Conservation (phyloP, 2,329 filamentous ascomycete species). For the Colletotrichum scovillei region DNA sequence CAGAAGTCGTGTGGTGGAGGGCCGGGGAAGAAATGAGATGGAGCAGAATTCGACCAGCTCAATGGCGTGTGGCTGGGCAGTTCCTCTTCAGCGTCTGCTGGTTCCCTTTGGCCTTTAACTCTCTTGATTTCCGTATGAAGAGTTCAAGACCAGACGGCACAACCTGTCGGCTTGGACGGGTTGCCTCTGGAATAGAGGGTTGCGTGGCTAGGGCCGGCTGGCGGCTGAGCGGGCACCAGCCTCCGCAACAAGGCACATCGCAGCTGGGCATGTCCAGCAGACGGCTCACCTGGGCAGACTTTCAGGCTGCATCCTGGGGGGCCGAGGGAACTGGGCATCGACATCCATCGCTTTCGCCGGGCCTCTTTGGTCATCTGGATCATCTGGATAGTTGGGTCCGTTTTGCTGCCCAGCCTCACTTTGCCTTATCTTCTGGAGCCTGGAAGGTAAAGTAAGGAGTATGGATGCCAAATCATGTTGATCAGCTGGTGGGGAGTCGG, state of each 20-base stretch:
- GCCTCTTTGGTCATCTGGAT: constrained; percentile 15
- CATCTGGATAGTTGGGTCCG: background rate
- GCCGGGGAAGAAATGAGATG: constrained; percentile 2
- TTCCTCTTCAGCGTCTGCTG: background rate
- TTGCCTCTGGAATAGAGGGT: constrained; percentile 4
- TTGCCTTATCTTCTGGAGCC: constrained; percentile 7
- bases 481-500: background rate
- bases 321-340: constrained; percentile 22
- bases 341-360: constrained; percentile 19
- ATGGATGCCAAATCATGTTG: background rate
- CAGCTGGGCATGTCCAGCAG: constrained; percentile 14
- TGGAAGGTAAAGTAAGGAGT: background rate
- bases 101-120: background rate
- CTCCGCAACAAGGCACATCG: constrained; percentile 28
- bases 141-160: background rate
- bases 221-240: constrained; percentile 27
- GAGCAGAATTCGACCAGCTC: constrained; percentile 3
- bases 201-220: constrained; percentile 1
- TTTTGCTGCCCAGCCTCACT: constrained; percentile 1
- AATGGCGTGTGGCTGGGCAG: background rate
- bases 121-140: background rate
- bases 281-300: constrained; percentile 17
- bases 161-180: constrained; percentile 8
- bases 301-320: constrained; percentile 29
- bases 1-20: background rate